Conservation (phyloP, 23 red algal species). For the Gracilaria caudata region DNA sequence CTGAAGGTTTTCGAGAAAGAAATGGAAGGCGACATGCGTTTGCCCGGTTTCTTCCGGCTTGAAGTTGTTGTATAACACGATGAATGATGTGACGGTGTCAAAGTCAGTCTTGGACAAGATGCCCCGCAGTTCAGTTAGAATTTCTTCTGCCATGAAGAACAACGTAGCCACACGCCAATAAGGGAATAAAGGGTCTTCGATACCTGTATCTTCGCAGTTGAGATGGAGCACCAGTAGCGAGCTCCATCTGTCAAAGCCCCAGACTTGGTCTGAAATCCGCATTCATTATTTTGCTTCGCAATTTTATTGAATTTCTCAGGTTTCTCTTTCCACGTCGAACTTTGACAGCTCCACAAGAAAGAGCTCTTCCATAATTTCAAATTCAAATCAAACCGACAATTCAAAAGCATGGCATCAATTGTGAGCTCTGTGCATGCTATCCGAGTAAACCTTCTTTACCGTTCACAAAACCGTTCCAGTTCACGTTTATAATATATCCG, state of each 20-base stretch:
- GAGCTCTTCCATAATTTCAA: background rate
- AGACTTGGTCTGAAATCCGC: too few relatives aligned
- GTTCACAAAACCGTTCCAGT: conserved; percentile 2
- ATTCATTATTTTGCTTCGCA: too few relatives aligned
- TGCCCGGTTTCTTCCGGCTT: conserved; percentile 5
- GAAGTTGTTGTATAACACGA: conserved; percentile 13
- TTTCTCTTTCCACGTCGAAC: too few relatives aligned
- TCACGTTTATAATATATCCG: conserved; percentile 7
- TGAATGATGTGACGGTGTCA: conserved; percentile 15
- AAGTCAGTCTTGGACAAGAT: conserved; percentile 18
- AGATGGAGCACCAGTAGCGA: too few relatives aligned
- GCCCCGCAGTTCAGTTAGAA: background rate
- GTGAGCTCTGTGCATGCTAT: too few relatives aligned
- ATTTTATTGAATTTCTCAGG: too few relatives aligned
- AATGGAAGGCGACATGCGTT: background rate
- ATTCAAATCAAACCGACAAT: background rate
- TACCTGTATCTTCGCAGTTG: too few relatives aligned
- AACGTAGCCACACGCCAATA: too few relatives aligned
- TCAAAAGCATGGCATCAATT: background rate
- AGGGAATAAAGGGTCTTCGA: too few relatives aligned
- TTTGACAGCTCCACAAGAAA: background rate
- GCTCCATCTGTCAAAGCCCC: too few relatives aligned
- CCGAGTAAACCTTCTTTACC: background rate
- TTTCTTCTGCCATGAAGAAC: conserved; percentile 18
- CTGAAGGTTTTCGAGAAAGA: conserved; percentile 34